These are phyloP conservation scores for Marasmius tenuissimus DNA, from an alignment of 1,284 basidiomycete species.

Conservation along the genomic window DNA sequence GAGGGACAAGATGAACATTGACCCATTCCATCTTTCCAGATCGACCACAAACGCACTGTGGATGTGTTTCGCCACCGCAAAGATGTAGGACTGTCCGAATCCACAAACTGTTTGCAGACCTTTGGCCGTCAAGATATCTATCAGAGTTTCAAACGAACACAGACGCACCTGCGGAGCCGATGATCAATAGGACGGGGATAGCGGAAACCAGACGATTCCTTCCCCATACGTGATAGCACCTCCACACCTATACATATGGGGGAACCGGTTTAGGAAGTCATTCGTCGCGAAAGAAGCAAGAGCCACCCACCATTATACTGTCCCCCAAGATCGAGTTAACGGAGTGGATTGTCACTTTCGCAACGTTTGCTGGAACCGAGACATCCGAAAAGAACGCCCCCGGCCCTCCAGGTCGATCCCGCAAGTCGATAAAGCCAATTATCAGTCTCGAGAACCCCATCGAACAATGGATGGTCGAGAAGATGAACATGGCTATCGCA, in stretches of 20 bases:
- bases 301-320: slow-evolving; percentile 31
- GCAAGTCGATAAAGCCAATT: slow-evolving; percentile 35
- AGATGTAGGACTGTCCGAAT: slow-evolving; percentile 34
- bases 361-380: slow-evolving; percentile 37
- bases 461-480: slow-evolving; percentile 36
- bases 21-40: slow-evolving; percentile 35
- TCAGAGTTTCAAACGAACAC: not conserved
- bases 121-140: no score
- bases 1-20: slow-evolving; percentile 37
- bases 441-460: slow-evolving; percentile 38
- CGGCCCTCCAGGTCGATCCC: slow-evolving; percentile 32
- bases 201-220: slow-evolving; percentile 31
- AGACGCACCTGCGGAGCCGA: slow-evolving; percentile 31
- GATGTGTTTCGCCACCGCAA: slow-evolving; percentile 28
- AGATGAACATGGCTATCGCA: slow-evolving; percentile 34
- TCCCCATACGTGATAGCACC: slow-evolving; percentile 38
- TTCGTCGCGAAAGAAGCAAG: not conserved
- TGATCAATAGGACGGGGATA: slow-evolving; percentile 29
- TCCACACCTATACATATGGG: slow-evolving; percentile 28
- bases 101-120: slow-evolving; percentile 28
- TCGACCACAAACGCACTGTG: slow-evolving; percentile 34
- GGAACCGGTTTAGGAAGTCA: not conserved
- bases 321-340: slow-evolving; percentile 36
- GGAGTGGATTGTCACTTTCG: slow-evolving; percentile 38
- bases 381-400: slow-evolving; percentile 37